Percentiles rank a stretch among this genome's conserved stretches.
These are phyloP conservation scores for Biscogniauxia sp. DNA, from an alignment of 2,329 filamentous ascomycete species.

Conservation along the genomic window DNA sequence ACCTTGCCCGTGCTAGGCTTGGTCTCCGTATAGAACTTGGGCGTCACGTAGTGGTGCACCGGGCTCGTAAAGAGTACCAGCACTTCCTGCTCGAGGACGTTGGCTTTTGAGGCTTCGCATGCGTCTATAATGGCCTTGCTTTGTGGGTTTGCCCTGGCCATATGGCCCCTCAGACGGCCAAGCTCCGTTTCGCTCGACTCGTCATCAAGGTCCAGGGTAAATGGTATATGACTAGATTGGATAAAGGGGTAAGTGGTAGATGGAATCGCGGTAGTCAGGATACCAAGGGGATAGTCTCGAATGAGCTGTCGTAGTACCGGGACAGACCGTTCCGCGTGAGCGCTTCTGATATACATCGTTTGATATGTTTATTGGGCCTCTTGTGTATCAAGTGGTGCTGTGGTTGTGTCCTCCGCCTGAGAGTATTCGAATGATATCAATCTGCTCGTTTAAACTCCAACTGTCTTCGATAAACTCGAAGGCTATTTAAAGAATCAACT, in stretches of 20 bases:
- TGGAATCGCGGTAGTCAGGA: conserved; percentile 60
- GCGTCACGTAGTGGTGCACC: conserved; percentile 63
- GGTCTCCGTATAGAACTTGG: conserved; percentile 65
- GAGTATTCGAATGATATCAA: too few relatives aligned
- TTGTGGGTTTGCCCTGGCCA: conserved; percentile 63
- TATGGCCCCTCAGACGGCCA: conserved; percentile 55
- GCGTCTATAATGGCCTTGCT: conserved; percentile 57
- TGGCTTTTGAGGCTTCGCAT: conserved; percentile 24
- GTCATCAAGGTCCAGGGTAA: conserved; percentile 50
- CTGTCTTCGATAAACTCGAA: too few relatives aligned
- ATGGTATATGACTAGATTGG: conserved; percentile 61
- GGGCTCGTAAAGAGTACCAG: conserved; percentile 60
- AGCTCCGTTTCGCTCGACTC: conserved; percentile 40
- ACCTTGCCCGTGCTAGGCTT: conserved; percentile 65
- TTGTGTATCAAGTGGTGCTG: too few relatives aligned
- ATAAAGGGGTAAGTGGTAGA: conserved; percentile 49
- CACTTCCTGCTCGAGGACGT: conserved; percentile 50
- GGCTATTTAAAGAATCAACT: too few relatives aligned
- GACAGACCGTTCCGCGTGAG: too few relatives aligned
- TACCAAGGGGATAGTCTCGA: conserved; percentile 57
- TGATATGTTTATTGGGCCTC: too few relatives aligned
- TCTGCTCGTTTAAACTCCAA: too few relatives aligned
- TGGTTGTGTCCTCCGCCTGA: too few relatives aligned
- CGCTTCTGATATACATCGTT: too few relatives aligned
- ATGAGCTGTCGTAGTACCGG: conserved; percentile 39